Evolutionary conservation across 208 protist genomes (phyloP).

Genomic region (Polymyxa betae): DNA sequence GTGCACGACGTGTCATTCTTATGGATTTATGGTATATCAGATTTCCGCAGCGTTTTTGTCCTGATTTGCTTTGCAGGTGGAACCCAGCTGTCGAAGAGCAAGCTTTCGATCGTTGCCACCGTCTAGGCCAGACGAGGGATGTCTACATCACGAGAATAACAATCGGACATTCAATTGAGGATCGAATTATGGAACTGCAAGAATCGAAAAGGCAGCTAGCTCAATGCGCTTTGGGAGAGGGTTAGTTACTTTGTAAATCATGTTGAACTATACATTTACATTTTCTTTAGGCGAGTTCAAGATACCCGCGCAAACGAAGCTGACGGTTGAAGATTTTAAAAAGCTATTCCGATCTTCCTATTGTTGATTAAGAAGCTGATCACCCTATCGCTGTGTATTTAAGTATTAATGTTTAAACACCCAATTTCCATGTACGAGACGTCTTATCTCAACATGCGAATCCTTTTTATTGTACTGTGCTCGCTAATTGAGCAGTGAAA

Average conservation of each 20-base stretch:
- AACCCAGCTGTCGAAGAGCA: neutral
- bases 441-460: too few relatives aligned
- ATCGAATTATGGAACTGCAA: conserved; percentile 40
- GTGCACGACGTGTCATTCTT: conserved; percentile 19
- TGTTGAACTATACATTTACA: neutral
- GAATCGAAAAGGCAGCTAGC: neutral
- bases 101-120: conserved; percentile 16
- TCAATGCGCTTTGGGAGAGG: neutral
- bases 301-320: neutral
- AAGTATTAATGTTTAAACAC: too few relatives aligned
- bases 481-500: too few relatives aligned
- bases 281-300: conserved; percentile 16
- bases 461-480: too few relatives aligned
- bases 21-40: conserved; percentile 30
- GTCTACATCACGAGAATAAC: conserved; percentile 31
- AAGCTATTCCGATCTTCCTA: neutral
- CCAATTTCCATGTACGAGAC: too few relatives aligned
- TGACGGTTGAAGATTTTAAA: conserved; percentile 31
- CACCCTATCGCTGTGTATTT: too few relatives aligned
- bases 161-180: conserved; percentile 10
- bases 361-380: too few relatives aligned
- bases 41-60: neutral
- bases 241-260: neutral
- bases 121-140: neutral
- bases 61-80: neutral